phyloP scores from a whole-genome alignment of 768 basidiomycete genomes.

The Pleurotus giganteus region DNA sequence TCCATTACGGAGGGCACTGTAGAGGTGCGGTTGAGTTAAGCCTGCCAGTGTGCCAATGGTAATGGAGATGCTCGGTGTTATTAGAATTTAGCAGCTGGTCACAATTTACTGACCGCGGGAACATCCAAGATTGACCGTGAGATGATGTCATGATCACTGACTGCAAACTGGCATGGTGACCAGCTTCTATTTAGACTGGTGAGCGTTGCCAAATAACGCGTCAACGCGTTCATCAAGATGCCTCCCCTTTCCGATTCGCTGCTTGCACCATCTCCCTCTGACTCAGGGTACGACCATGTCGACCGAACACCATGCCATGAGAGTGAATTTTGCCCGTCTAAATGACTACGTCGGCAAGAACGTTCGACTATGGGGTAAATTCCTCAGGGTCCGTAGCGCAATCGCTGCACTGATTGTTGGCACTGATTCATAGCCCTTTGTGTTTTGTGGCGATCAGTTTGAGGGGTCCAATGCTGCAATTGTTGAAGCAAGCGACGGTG shows the following conservation, averaged over 20 bases:
- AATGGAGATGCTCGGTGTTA: background rate
- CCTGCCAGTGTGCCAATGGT: constrained; percentile 6
- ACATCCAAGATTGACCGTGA: background rate
- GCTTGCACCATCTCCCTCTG: too few relatives aligned
- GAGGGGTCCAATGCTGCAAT: constrained; percentile 44
- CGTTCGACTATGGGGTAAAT: constrained; percentile 62
- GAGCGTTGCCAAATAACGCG: constrained; percentile 1
- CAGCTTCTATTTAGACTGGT: too few relatives aligned
- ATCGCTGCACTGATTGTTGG: too few relatives aligned
- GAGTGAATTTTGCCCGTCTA: constrained; percentile 64
- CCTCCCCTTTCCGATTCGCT: too few relatives aligned
- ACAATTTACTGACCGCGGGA: background rate
- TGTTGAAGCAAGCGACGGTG: constrained; percentile 68
- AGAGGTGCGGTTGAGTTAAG: background rate
- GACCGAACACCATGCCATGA: constrained; percentile 33
- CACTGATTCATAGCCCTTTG: too few relatives aligned
- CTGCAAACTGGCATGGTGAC: too few relatives aligned
- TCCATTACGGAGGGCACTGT: background rate
- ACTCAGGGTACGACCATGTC: constrained; percentile 5
- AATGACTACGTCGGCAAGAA: constrained; percentile 48
- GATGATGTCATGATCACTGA: too few relatives aligned
- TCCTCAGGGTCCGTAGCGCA: constrained; percentile 59
- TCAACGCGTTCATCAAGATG: too few relatives aligned
- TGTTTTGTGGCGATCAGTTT: too few relatives aligned
- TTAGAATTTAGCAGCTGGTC: background rate